A percentile compares a stretch with the other conserved stretches of the same genome.
Conservation (phyloP, 306 rosid species). For the Arachis hypogaea region DNA sequence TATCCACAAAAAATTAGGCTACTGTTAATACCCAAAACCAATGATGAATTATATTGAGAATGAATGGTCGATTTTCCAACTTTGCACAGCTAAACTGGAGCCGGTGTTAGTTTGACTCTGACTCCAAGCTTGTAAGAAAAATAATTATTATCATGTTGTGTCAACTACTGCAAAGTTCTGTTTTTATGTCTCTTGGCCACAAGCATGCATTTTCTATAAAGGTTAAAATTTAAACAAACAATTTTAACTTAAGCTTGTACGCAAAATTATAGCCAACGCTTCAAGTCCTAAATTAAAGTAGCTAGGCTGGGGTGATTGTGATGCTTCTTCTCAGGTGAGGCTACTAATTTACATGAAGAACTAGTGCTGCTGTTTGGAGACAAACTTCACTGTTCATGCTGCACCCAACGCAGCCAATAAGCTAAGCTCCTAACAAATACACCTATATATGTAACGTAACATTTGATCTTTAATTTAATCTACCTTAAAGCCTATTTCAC, state of each 20-base stretch:
- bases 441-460: neutral
- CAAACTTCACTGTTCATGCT: slow-evolving; percentile 30
- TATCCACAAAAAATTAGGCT: neutral
- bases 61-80: neutral
- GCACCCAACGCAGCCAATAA: neutral
- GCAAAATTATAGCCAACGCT: slow-evolving; percentile 31
- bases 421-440: slow-evolving; percentile 27
- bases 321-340: no score
- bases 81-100: slow-evolving; percentile 1
- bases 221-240: slow-evolving; percentile 29
- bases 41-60: neutral
- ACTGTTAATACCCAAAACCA: neutral
- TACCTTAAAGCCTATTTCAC: no score
- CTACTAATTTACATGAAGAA: no score
- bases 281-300: neutral
- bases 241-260: slow-evolving; percentile 6
- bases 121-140: neutral
- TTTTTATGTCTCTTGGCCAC: slow-evolving; percentile 17
- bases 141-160: neutral
- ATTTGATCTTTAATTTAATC: no score
- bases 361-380: neutral
- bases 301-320: no score
- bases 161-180: slow-evolving; percentile 14
- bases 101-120: neutral
- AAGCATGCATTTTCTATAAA: slow-evolving; percentile 22